phyloP scores from a whole-genome alignment of 1,139 yeast genomes.

The Saccharomyces hybrid region DNA sequence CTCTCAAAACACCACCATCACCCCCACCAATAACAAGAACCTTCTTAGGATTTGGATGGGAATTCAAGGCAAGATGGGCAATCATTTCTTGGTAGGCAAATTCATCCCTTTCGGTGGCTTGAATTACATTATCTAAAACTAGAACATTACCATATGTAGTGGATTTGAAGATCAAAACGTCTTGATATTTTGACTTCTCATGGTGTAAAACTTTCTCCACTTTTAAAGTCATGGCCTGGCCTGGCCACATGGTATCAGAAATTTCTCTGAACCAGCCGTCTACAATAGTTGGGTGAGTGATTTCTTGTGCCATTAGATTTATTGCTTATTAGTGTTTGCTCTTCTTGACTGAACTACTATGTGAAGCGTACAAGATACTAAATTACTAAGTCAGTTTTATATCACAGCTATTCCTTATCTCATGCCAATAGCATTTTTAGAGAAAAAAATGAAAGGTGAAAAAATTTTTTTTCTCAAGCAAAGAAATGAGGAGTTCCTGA shows the following conservation, averaged over 20 bases:
- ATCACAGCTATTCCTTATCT: not conserved
- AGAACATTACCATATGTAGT: constrained; percentile 85
- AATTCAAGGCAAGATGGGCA: constrained; percentile 78
- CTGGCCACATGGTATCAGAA: constrained; percentile 86
- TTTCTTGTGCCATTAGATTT: constrained; percentile 33
- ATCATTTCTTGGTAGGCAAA: constrained; percentile 95
- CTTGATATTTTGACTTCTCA: constrained; percentile 80
- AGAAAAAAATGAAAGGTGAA: not conserved
- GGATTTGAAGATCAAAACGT: constrained; percentile 79
- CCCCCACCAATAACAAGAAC: constrained; percentile 94
- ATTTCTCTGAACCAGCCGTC: constrained; percentile 92
- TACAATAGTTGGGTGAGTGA: constrained; percentile 57
- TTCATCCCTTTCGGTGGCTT: constrained; percentile 91
- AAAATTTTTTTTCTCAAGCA: not conserved
- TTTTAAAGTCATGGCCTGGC: constrained; percentile 82
- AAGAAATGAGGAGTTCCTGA: not conserved
- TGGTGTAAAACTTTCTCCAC: constrained; percentile 77
- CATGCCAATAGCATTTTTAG: not conserved
- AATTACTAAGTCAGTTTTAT: not conserved
- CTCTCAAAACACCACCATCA: constrained; percentile 93
- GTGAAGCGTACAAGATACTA: not conserved
- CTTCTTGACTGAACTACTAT: not conserved
- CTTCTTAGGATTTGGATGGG: constrained; percentile 84
- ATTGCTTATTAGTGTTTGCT: not conserved
- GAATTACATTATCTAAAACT: constrained; percentile 85